Percentiles rank a stretch among this genome's conserved stretches.
These are phyloP conservation scores for Alloascoidea africana DNA, from an alignment of 805 yeast species.

Conservation along the genomic window DNA sequence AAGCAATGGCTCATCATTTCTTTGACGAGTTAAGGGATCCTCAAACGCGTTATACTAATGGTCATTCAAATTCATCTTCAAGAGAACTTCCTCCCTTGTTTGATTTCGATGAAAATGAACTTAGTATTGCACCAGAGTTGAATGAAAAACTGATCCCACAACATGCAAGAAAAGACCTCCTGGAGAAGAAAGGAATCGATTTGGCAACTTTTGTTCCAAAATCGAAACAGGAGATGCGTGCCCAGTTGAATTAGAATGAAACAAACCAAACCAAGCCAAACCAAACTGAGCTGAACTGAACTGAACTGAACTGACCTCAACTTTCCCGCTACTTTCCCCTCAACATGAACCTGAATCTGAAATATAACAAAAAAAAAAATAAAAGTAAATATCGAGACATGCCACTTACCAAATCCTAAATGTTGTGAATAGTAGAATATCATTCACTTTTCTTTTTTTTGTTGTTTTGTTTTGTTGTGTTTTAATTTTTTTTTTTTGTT, in stretches of 20 bases:
- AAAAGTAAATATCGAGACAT: too few species aligned
- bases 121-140: constrained; percentile 24
- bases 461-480: too few species aligned
- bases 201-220: constrained; percentile 52
- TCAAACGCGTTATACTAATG: constrained; percentile 24
- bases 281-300: too few species aligned
- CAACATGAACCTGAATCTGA: too few species aligned
- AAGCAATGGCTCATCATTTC: constrained; percentile 77
- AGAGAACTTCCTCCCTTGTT: constrained; percentile 62
- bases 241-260: constrained; percentile 4
- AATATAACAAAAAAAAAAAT: too few species aligned
- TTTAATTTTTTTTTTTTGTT: too few species aligned
- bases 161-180: constrained; percentile 25
- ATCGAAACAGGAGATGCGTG: constrained; percentile 43
- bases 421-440: too few species aligned
- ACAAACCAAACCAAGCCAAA: too few species aligned
- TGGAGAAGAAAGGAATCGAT: constrained; percentile 24
- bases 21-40: constrained; percentile 70
- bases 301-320: too few species aligned
- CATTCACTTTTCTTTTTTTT: too few species aligned
- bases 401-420: too few species aligned
- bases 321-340: too few species aligned
- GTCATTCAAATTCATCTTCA: constrained; percentile 53
- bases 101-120: constrained; percentile 62
- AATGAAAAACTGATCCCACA: constrained; percentile 22